Conservation (phyloP, 495 filamentous ascomycete species). For the Penicillium canariense region DNA sequence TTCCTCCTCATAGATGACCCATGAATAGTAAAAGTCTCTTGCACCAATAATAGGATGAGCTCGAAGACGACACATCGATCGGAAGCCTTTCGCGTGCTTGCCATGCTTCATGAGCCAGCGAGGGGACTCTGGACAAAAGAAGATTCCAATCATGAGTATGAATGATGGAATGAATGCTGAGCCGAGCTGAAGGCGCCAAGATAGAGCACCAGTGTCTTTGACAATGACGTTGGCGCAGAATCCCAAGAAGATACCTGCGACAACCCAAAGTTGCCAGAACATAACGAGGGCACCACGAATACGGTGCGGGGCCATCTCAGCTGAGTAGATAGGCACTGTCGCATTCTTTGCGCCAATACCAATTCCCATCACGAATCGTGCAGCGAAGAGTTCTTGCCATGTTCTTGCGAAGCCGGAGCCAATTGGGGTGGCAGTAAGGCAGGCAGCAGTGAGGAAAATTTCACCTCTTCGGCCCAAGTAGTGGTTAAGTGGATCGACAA, state of each 20-base stretch:
- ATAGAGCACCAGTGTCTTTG: constrained; percentile 50
- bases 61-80: constrained; percentile 56
- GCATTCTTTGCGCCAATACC: constrained; percentile 62
- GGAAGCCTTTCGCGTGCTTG: constrained; percentile 48
- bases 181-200: constrained; percentile 65
- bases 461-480: constrained; percentile 53
- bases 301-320: constrained; percentile 59
- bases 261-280: constrained; percentile 59
- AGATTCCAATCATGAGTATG: constrained; percentile 57
- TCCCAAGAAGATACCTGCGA: constrained; percentile 58
- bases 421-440: constrained; percentile 48
- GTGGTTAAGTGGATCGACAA: constrained; percentile 54
- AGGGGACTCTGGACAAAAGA: constrained; percentile 65
- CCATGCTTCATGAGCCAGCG: constrained; percentile 65
- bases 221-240: constrained; percentile 61
- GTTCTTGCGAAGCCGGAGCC: constrained; percentile 49
- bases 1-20: constrained; percentile 55
- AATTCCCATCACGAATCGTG: constrained; percentile 57
- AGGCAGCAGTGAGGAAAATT: constrained; percentile 56
- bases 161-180: constrained; percentile 68
- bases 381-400: constrained; percentile 55
- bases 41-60: constrained; percentile 40
- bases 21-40: constrained; percentile 41
- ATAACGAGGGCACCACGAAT: constrained; percentile 66
- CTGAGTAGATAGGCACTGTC: constrained; percentile 63